Percentiles rank a stretch among this genome's conserved stretches.
These are phyloP conservation scores for Seminavis robusta DNA, from an alignment of 108 stramenopile genomes.

Conservation along the genomic window DNA sequence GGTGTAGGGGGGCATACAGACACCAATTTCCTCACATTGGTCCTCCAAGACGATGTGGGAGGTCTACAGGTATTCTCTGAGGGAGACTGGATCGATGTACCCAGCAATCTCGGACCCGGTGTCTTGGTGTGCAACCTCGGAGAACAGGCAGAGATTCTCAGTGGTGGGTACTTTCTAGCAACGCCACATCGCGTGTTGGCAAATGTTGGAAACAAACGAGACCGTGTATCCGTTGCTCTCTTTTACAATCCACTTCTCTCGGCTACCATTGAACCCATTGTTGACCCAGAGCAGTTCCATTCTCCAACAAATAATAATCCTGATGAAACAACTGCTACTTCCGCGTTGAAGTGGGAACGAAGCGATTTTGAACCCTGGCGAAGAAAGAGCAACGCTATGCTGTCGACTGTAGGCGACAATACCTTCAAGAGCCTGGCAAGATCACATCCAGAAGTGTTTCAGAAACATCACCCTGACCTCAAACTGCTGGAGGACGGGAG, in stretches of 20 bases:
- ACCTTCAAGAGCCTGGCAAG: slow-evolving; percentile 70
- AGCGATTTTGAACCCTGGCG: slow-evolving; percentile 37
- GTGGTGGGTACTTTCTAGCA: slow-evolving; percentile 54
- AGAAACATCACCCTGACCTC: slow-evolving; percentile 52
- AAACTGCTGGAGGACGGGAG: slow-evolving; percentile 41
- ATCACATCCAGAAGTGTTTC: slow-evolving; percentile 55
- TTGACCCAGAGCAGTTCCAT: not conserved
- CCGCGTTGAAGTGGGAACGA: slow-evolving; percentile 36
- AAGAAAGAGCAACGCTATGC: slow-evolving; percentile 32
- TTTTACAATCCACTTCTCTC: slow-evolving; percentile 70
- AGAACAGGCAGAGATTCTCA: slow-evolving; percentile 55
- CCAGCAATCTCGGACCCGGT: not conserved
- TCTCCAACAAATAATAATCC: too few relatives aligned
- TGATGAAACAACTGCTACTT: too few relatives aligned
- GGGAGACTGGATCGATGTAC: slow-evolving; percentile 59
- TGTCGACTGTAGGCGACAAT: slow-evolving; percentile 56
- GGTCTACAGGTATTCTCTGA: slow-evolving; percentile 55
- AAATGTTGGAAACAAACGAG: slow-evolving; percentile 10
- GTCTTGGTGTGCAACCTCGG: slow-evolving; percentile 64
- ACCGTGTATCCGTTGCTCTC: slow-evolving; percentile 44
- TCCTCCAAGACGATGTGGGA: slow-evolving; percentile 48
- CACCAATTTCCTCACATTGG: slow-evolving; percentile 58
- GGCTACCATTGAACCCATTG: slow-evolving; percentile 43
- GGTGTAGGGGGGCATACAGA: slow-evolving; percentile 75
- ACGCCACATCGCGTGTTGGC: slow-evolving; percentile 64